Evolutionary conservation across 345 rosid genomes (phyloP), one percentile per base, ranked within the genome.

Genomic region (Hypericum androsaemum): DNA sequence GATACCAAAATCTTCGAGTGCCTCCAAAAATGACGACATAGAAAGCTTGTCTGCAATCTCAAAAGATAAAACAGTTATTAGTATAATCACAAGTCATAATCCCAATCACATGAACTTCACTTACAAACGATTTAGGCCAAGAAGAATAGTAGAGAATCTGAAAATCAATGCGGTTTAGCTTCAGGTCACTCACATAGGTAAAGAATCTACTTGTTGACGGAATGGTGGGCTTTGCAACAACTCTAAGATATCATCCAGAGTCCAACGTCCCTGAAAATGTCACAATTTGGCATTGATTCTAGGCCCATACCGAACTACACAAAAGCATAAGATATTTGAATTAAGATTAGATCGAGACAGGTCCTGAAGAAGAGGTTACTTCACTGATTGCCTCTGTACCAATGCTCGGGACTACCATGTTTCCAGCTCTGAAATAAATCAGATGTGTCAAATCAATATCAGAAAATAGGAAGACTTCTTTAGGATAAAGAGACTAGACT

Each of bases 161-260:
- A 57, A 41, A 51, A 54, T 32, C 39, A 36, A 11, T 41, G 6
- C 13, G 63, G 57, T 32, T 37, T 39, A 59, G 54, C 10, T 10
- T 62, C 52, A 10, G 46, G 59, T 57, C 59, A 58, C 88, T 79
- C 64, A 92, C 98, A 54, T 83, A 75, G 53, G 95, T 85, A 66
- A 92, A 37, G 96, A 86, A 80, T 88, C 98, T 48, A 92, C 83
- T 88, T 92, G 98, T 60, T 88, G 95, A 61, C 96, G 95, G 47
- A 88, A 88, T 56, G 98, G 95, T 6, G 96, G 80, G 64, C 96
- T n/a, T n/a, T n/a, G n/a, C n/a, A n/a, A n/a, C n/a, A n/a, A n/a
- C n/a, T n/a, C n/a, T n/a, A n/a, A n/a, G 60, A 90, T 60, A 60
- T 87, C 96, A 56, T 81, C 80, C 28, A 84, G 75, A 37, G 71